phyloP scores from a whole-genome alignment of 345 rosid genomes.

The Eucalyptus brandiana region DNA sequence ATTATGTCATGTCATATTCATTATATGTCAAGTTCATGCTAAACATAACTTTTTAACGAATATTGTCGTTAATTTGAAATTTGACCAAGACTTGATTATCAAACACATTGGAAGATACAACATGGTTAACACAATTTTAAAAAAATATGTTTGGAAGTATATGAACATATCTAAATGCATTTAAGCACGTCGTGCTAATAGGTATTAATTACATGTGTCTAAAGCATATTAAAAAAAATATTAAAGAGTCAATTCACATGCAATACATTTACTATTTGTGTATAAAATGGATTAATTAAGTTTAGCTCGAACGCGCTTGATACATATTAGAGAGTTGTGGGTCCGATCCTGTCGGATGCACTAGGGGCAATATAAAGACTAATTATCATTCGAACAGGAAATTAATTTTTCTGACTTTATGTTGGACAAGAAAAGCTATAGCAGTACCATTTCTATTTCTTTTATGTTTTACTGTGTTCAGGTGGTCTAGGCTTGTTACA shows the following conservation, averaged over 20 bases:
- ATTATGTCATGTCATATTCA: neutral
- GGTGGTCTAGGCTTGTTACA: neutral
- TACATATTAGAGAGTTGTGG: neutral
- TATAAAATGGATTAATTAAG: neutral
- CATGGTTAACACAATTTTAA: neutral
- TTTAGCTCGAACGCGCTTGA: neutral
- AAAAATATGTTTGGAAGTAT: neutral
- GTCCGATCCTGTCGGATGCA: neutral
- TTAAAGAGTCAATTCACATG: neutral
- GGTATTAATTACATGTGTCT: neutral
- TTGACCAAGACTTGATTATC: neutral
- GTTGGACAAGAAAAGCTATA: neutral
- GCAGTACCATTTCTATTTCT: neutral
- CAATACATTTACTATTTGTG: neutral
- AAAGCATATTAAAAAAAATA: neutral
- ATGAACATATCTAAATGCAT: neutral
- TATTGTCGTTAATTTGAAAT: neutral
- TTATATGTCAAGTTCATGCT: neutral
- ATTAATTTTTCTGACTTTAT: neutral
- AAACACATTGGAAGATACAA: neutral
- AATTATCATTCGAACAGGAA: neutral
- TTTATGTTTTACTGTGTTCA: neutral
- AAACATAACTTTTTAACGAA: neutral
- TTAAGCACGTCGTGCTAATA: neutral
- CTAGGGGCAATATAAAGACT: neutral